phyloP scores from a whole-genome alignment of 2,329 filamentous ascomycete species.

The Aspergillus piperis region DNA sequence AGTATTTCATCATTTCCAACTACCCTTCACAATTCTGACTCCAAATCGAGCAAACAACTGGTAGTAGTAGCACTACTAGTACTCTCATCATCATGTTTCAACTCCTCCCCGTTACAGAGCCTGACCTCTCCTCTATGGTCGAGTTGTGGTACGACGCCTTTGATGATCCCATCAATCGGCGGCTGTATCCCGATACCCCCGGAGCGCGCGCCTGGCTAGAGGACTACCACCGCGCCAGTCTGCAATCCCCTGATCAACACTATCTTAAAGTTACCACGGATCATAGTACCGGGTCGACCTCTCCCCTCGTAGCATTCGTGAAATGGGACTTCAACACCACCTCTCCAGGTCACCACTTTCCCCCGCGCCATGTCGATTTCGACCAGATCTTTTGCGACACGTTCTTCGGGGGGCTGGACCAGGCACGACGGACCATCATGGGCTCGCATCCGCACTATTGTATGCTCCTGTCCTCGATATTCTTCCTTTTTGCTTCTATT shows the following conservation, averaged over 20 bases:
- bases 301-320: background rate
- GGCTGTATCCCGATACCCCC: background rate
- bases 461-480: background rate
- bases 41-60: too few relatives aligned
- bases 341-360: background rate
- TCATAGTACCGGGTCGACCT: background rate
- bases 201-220: background rate
- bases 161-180: background rate
- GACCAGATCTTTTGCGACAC: background rate
- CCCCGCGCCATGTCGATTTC: background rate
- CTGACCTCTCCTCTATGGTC: background rate
- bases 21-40: too few relatives aligned
- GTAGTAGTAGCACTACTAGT: too few relatives aligned
- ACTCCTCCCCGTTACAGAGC: background rate
- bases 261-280: background rate
- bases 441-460: background rate
- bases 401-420: conserved; percentile 1
- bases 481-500: background rate
- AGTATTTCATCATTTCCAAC: too few relatives aligned
- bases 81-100: background rate
- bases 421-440: background rate
- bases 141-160: background rate
- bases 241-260: background rate
- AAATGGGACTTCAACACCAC: conserved; percentile 3
- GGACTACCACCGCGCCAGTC: background rate